These are phyloP conservation scores for Scheffersomyces lignicola DNA, from an alignment of 1,139 yeast genomes.

Conservation along the genomic window DNA sequence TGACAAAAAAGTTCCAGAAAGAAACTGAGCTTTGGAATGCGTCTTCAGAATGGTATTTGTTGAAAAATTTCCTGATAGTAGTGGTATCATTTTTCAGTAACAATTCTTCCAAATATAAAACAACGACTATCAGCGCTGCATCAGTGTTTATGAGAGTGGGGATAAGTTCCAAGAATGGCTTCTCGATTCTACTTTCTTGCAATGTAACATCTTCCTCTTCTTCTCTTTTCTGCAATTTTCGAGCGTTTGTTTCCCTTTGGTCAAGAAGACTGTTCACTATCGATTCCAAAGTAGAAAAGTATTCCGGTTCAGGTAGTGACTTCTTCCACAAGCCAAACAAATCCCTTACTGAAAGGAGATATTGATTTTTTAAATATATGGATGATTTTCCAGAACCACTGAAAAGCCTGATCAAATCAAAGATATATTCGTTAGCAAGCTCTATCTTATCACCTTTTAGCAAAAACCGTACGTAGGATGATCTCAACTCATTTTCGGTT, in stretches of 20 bases:
- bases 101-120: constrained; percentile 18
- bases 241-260: constrained; percentile 11
- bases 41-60: constrained; percentile 36
- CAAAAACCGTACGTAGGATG: constrained; percentile 40
- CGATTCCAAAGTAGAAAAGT: constrained; percentile 12
- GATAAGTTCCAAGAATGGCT: constrained; percentile 12
- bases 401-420: constrained; percentile 27
- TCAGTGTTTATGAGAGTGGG: constrained; percentile 29
- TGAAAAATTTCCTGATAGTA: constrained; percentile 27
- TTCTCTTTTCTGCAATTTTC: constrained; percentile 9
- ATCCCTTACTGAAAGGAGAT: constrained; percentile 20
- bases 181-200: constrained; percentile 8
- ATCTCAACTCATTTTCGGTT: constrained; percentile 35
- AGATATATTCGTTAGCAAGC: constrained; percentile 26
- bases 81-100: constrained; percentile 8
- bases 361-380: constrained; percentile 23
- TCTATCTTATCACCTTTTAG: constrained; percentile 20
- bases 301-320: constrained; percentile 7
- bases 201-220: constrained; percentile 5
- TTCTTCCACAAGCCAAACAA: constrained; percentile 21
- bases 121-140: constrained; percentile 27
- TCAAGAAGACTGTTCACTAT: constrained; percentile 23
- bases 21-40: constrained; percentile 38
- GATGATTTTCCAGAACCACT: constrained; percentile 17
- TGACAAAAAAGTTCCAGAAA: constrained; percentile 60